Conservation (phyloP, 139 green algal genomes). For the Zygnema cylindricum region DNA sequence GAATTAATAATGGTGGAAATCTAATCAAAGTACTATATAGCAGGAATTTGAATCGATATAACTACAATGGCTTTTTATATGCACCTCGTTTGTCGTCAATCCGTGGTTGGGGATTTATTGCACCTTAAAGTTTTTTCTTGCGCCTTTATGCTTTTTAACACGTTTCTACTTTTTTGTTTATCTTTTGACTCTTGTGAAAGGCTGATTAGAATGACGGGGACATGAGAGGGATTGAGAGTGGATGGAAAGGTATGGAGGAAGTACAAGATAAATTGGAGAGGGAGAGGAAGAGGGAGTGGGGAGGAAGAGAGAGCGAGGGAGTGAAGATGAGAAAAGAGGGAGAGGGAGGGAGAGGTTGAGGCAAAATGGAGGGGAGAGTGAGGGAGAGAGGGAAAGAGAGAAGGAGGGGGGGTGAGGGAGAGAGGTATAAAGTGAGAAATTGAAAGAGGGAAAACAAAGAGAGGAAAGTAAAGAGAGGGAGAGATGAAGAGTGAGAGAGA, state of each 20-base stretch:
- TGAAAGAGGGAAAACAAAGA: neutral
- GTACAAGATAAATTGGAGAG: neutral
- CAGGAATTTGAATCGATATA: too few species aligned
- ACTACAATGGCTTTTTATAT: too few species aligned
- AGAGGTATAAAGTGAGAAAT: neutral
- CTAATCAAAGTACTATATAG: too few species aligned
- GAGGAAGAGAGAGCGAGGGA: neutral
- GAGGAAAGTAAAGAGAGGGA: neutral
- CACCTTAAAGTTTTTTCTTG: too few species aligned
- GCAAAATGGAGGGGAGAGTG: neutral
- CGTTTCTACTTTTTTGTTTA: slow-evolving; percentile 60
- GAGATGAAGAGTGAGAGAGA: neutral
- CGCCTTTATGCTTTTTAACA: neutral
- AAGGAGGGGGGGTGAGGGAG: neutral
- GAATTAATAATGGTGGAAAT: too few species aligned
- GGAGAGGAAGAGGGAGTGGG: neutral
- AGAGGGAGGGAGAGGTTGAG: neutral
- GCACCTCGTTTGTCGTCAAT: too few species aligned
- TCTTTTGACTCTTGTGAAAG: neutral
- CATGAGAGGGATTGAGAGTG: neutral
- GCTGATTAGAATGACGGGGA: neutral
- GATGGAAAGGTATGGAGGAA: neutral
- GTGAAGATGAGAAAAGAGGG: neutral
- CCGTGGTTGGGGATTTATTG: too few species aligned
- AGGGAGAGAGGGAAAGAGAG: neutral